Base-by-base conservation (phyloP, 108 stramenopile species). In the Tribonema minus region DNA sequence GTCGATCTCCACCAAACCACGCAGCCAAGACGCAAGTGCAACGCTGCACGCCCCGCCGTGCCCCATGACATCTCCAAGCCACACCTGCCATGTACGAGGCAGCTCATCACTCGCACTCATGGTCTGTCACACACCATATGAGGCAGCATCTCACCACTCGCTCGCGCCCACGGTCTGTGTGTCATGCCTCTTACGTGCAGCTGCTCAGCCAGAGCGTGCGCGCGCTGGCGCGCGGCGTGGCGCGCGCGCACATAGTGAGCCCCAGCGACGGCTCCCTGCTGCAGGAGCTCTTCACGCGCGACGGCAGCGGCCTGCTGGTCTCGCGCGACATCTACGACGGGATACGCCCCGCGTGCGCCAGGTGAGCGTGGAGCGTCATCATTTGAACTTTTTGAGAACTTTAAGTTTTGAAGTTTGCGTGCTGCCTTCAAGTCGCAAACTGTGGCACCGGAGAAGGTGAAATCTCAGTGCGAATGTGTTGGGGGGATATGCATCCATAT, bases 221-320 rank as follows among this genome's bases (percentile, higher is more conserved):
- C 27, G 20, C 61, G 9, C 61, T 5, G 61, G 29, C 4, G 61
- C 61, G 30, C 85, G 76, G 76, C 23, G 76, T 68, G 29, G 15
- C 66, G 5, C 66, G 76, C 12, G 67, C 76, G 66, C 76, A 77
- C 76, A 25, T 77, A 9, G 67, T 77, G 40, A 32, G 63, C 0
- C 67, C 76, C 66, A 37, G 9, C 3, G 38, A 23, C 31, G 74
- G 74, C 23, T 58, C 65, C 36, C 66, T 97, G 28, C 84, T 97
- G 27, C 91, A 94, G 79, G 96, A 97, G 78, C 82, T 97, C n/a
- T 97, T 91, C 84, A 97, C 96, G 3, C 89, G 93, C 27, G 96
- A 97, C 84, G 96, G 96, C 31, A 82, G 88, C 33, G 96, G 94
- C 6, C 91, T 92, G 6, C 88, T 97, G 59, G 91, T 97, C 61